phyloP scores from a whole-genome alignment of 2,329 filamentous ascomycete species.

The Beauveria sp. region DNA sequence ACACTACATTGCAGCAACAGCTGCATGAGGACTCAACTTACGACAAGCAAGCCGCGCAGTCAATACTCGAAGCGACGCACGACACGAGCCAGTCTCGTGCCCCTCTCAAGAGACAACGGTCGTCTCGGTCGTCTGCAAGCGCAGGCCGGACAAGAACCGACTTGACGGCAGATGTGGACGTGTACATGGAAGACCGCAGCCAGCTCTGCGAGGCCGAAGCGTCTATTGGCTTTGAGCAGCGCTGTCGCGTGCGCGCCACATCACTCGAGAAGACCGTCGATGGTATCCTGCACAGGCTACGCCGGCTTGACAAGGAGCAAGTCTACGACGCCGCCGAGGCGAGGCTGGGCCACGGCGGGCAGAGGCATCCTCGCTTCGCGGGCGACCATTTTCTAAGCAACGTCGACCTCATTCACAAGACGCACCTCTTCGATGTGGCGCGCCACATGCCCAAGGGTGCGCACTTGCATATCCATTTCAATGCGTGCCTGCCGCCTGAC shows the following conservation, averaged over 20 bases:
- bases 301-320: conserved; percentile 25
- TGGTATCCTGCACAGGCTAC: conserved; percentile 31
- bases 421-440: conserved; percentile 50
- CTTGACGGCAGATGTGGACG: not conserved
- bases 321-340: conserved; percentile 28
- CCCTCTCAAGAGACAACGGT: conserved; percentile 7
- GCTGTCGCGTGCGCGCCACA: conserved; percentile 25
- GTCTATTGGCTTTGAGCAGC: conserved; percentile 29
- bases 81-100: not conserved
- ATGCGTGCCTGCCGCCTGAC: conserved; percentile 58
- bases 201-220: conserved; percentile 1
- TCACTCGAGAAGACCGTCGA: conserved; percentile 31
- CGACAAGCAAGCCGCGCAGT: not conserved
- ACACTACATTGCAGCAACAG: not conserved
- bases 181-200: not conserved
- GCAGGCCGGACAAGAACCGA: not conserved
- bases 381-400: conserved; percentile 55
- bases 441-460: conserved; percentile 60
- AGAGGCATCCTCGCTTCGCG: conserved; percentile 36
- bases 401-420: conserved; percentile 44
- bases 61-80: not conserved
- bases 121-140: not conserved
- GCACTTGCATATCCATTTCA: conserved; percentile 71
- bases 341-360: conserved; percentile 32
- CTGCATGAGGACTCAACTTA: not conserved